Conservation (phyloP, 1,139 yeast species). For the Pichia sp. region DNA sequence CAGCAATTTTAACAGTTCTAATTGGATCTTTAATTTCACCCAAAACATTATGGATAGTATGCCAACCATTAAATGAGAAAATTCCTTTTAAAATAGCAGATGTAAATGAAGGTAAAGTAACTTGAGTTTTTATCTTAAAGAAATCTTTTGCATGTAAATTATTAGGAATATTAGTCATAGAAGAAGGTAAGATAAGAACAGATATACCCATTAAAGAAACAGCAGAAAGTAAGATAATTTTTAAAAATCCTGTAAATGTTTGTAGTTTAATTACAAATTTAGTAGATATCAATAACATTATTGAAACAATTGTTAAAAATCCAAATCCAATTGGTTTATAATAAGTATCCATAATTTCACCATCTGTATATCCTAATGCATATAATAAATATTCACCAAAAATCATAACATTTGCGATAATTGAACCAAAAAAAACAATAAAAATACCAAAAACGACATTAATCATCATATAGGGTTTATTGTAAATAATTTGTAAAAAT, state of each 20-base stretch:
- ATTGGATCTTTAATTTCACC: slow-evolving; percentile 54
- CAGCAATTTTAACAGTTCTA: slow-evolving; percentile 48
- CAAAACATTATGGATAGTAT: slow-evolving; percentile 51
- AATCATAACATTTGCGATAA: slow-evolving; percentile 58
- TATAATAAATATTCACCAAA: slow-evolving; percentile 61
- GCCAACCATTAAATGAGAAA: slow-evolving; percentile 58
- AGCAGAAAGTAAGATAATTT: slow-evolving; percentile 39
- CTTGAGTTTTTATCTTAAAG: slow-evolving; percentile 30
- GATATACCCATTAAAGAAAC: slow-evolving; percentile 46
- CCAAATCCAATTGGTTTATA: slow-evolving; percentile 40
- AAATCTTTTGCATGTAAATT: slow-evolving; percentile 25
- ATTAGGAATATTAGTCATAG: slow-evolving; percentile 30
- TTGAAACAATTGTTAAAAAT: slow-evolving; percentile 38
- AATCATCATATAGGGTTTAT: slow-evolving; percentile 51
- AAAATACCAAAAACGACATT: slow-evolving; percentile 54
- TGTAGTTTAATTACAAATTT: slow-evolving; percentile 46
- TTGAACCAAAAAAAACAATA: slow-evolving; percentile 57
- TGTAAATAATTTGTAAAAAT: slow-evolving; percentile 59
- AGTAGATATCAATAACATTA: slow-evolving; percentile 45
- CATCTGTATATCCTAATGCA: slow-evolving; percentile 28
- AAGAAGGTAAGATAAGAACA: slow-evolving; percentile 41
- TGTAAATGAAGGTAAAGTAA: slow-evolving; percentile 39
- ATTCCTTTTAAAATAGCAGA: slow-evolving; percentile 51
- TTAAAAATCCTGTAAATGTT: slow-evolving; percentile 47
- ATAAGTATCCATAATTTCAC: slow-evolving; percentile 22